Percentiles rank a stretch among this genome's conserved stretches.
Conservation (phyloP, 2,329 filamentous ascomycete genomes). For the Fusarium sacchari region DNA sequence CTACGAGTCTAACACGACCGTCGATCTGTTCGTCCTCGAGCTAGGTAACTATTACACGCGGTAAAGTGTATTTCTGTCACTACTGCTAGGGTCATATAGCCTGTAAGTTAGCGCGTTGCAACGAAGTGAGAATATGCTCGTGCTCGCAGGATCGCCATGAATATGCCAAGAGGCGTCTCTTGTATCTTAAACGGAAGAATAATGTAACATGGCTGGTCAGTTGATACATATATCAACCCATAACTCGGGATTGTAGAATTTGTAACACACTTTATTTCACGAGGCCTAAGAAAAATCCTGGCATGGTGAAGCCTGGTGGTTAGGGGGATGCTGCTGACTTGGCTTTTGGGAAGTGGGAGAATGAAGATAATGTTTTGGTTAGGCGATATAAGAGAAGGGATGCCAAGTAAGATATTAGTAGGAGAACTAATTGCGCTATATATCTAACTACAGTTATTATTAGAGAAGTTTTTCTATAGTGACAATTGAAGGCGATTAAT, state of each 20-base stretch:
- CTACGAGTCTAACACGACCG: background rate
- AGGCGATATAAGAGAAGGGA: too few species aligned
- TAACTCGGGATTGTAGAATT: background rate
- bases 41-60: background rate
- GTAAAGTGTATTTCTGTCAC: background rate
- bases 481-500: too few species aligned
- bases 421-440: too few species aligned
- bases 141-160: background rate
- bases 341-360: too few species aligned
- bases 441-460: background rate
- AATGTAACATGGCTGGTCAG: background rate
- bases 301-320: too few species aligned
- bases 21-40: background rate
- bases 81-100: fast-evolving
- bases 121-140: background rate
- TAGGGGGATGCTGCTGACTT: too few species aligned
- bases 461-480: background rate
- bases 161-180: background rate
- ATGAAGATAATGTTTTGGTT: too few species aligned
- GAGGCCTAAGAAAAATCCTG: background rate
- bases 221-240: background rate
- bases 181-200: background rate
- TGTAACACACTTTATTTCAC: background rate
- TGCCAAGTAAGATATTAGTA: too few species aligned
- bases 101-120: background rate